A percentile compares a stretch with the other conserved stretches of the same genome.
phyloP scores from a whole-genome alignment of 176 grass and related monocot species.

The Panicum miliaceum region DNA sequence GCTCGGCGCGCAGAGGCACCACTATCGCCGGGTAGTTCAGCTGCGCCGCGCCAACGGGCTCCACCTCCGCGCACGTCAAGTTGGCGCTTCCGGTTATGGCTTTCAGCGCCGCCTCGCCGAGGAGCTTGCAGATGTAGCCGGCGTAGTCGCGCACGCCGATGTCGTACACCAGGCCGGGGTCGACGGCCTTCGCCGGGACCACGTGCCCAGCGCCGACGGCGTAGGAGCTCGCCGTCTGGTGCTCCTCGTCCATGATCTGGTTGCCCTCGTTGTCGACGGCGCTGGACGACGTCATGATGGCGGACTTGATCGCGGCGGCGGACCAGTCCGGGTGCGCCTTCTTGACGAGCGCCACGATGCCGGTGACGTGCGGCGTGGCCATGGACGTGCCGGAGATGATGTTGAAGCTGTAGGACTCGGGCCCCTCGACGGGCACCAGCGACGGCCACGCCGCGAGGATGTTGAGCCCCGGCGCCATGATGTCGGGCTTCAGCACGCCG shows the following conservation, averaged over 20 bases:
- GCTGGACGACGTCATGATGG: conserved; percentile 69
- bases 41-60: conserved; percentile 27
- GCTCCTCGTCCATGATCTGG: conserved; percentile 53
- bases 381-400: conserved; percentile 74
- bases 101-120: conserved; percentile 32
- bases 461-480: conserved; percentile 73
- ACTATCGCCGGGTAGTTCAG: conserved; percentile 67
- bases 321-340: conserved; percentile 65
- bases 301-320: conserved; percentile 62
- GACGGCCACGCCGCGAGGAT: conserved; percentile 68
- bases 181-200: conserved; percentile 33
- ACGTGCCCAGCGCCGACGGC: conserved; percentile 60
- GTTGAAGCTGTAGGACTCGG: conserved; percentile 36
- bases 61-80: conserved; percentile 37
- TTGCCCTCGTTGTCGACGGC: conserved; percentile 34
- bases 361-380: conserved; percentile 67
- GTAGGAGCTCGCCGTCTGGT: conserved; percentile 47
- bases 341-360: conserved; percentile 56
- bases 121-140: conserved; percentile 55
- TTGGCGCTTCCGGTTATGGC: background rate
- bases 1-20: conserved; percentile 16
- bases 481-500: conserved; percentile 69
- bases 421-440: background rate
- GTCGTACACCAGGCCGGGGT: conserved; percentile 74
- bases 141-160: conserved; percentile 42